A percentile compares a stretch with the other conserved stretches of the same genome.
Evolutionary conservation across 2,329 filamentous ascomycete genomes (phyloP).

Genomic region (Beauveria brongniartii): DNA sequence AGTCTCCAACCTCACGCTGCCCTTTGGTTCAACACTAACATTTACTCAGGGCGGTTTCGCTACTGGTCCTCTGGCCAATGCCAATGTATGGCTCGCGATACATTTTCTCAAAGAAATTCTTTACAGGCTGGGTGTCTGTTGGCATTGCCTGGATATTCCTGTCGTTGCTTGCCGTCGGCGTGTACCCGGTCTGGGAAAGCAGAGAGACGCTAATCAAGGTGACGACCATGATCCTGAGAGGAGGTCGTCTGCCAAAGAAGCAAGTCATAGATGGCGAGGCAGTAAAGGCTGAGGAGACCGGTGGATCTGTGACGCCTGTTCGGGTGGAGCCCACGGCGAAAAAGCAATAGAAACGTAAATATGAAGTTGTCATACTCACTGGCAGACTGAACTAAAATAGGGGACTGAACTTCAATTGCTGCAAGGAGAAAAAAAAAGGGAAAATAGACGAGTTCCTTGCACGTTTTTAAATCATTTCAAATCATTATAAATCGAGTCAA

Average conservation of each 20-base stretch:
- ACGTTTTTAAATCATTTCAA: no score
- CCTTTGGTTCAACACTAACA: not conserved
- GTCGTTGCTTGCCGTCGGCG: conserved; percentile 61
- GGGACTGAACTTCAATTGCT: no score
- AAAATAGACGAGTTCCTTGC: no score
- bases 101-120: conserved; percentile 52
- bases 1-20: not conserved
- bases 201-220: conserved; percentile 43
- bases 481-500: no score
- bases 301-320: conserved; percentile 13
- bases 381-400: no score
- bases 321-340: not conserved
- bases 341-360: not conserved
- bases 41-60: conserved; percentile 44
- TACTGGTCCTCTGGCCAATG: conserved; percentile 85
- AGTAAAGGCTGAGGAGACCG: conserved; percentile 7
- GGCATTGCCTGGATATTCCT: conserved; percentile 68
- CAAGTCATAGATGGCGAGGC: not conserved
- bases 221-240: conserved; percentile 14
- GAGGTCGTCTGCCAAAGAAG: conserved; percentile 5
- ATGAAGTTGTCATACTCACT: no score
- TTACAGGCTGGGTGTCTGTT: conserved; percentile 64
- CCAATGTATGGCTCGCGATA: conserved; percentile 80
- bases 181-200: conserved; percentile 79
- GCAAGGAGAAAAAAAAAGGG: no score